phyloP scores from a whole-genome alignment of 768 basidiomycete genomes.

The Suillus fuscotomentosus region DNA sequence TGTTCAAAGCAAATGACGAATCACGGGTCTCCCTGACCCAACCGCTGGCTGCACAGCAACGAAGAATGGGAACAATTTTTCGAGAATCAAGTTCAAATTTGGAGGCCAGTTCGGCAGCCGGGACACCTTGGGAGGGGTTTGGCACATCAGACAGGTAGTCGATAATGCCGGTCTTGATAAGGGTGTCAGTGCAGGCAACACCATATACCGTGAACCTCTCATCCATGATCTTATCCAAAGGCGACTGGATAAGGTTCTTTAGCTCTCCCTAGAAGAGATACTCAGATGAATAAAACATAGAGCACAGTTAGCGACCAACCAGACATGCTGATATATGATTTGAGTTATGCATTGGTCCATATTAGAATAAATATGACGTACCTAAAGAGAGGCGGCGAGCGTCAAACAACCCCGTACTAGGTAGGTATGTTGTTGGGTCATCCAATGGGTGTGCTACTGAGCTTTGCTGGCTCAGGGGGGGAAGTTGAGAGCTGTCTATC shows the following conservation, averaged over 20 bases:
- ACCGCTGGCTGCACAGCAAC: constrained; percentile 14
- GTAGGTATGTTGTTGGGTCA: not conserved
- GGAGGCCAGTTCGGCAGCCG: not conserved
- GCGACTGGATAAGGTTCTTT: constrained; percentile 2
- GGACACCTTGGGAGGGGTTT: not conserved
- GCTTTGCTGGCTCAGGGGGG: not conserved
- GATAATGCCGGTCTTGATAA: not conserved
- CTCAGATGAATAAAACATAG: not conserved
- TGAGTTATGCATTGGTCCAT: too few relatives aligned
- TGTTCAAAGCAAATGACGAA: constrained; percentile 17
- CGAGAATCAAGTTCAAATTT: not conserved
- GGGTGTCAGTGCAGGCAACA: not conserved
- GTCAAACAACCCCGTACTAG: not conserved
- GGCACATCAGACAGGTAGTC: not conserved
- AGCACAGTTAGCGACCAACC: not conserved
- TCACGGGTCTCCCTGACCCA: constrained; percentile 20
- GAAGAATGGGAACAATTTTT: constrained; percentile 10
- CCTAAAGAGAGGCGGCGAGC: constrained; percentile 6
- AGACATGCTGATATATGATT: not conserved
- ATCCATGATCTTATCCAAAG: constrained; percentile 3
- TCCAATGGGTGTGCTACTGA: constrained; percentile 5
- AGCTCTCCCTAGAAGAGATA: constrained; percentile 4
- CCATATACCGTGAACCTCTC: constrained; percentile 14
- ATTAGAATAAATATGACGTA: not conserved
- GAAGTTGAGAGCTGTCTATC: not conserved